Evolutionary conservation across 2,329 filamentous ascomycete species (phyloP).

Genomic region (Cucurbitaria berberidis): DNA sequence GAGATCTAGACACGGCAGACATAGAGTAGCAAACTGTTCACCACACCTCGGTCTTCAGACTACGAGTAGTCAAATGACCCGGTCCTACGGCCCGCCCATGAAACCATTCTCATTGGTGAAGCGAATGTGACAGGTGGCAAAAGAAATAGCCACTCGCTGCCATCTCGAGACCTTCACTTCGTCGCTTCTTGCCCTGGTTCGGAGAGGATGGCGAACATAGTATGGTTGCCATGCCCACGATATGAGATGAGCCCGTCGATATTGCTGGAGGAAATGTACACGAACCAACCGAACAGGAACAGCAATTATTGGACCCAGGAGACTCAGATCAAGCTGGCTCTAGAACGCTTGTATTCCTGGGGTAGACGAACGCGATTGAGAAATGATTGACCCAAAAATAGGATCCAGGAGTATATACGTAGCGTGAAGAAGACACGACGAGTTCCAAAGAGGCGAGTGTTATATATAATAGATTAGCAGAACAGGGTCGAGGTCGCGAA

Average conservation of each 20-base stretch:
- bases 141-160: conserved; percentile 30
- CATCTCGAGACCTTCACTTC: conserved; percentile 16
- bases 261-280: conserved; percentile 32
- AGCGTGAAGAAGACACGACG: conserved; percentile 22
- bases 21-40: conserved; percentile 13
- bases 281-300: conserved; percentile 18
- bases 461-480: conserved; percentile 45
- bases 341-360: conserved; percentile 32
- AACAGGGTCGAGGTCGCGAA: conserved; percentile 37
- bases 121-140: conserved; percentile 8
- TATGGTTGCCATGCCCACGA: conserved; percentile 24
- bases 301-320: conserved; percentile 8
- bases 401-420: conserved; percentile 15
- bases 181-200: conserved; percentile 12
- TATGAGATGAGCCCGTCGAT: conserved; percentile 24
- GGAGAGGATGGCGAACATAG: conserved; percentile 21
- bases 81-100: conserved; percentile 24
- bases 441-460: conserved; percentile 18
- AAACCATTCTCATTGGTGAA: conserved; percentile 18
- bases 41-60: conserved; percentile 10
- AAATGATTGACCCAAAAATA: conserved; percentile 32
- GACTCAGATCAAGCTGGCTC: conserved; percentile 26
- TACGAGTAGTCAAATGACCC: conserved; percentile 16
- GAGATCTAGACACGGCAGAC: conserved; percentile 19
- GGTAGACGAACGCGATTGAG: conserved; percentile 14